These are phyloP conservation scores for Baeospora myosura DNA, from an alignment of 1,284 basidiomycete genomes.

Conservation along the genomic window DNA sequence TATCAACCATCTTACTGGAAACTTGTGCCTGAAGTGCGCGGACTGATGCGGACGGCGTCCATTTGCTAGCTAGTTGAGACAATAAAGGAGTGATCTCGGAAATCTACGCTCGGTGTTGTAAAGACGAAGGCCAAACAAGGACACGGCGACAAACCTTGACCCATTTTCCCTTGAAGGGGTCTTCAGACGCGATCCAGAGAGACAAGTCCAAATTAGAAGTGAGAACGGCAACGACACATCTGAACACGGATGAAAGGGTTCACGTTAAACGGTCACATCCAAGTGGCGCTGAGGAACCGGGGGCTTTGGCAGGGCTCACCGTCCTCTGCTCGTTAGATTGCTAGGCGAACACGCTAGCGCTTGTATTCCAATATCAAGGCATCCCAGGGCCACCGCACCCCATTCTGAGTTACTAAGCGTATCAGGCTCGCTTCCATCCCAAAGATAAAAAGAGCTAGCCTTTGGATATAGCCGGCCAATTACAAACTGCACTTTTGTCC, in stretches of 20 bases:
- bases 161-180: slow-evolving; percentile 56
- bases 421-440: background rate
- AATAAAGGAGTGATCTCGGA: slow-evolving; percentile 40
- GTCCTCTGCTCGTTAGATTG: slow-evolving; percentile 36
- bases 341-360: slow-evolving; percentile 59
- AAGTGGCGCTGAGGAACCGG: background rate
- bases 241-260: too few species aligned
- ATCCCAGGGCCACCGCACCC: slow-evolving; percentile 58
- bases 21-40: slow-evolving; percentile 34
- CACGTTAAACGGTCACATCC: slow-evolving; percentile 2
- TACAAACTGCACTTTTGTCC: slow-evolving; percentile 32
- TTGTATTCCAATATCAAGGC: slow-evolving; percentile 55
- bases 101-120: slow-evolving; percentile 24
- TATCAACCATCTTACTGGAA: slow-evolving; percentile 31
- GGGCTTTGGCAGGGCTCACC: slow-evolving; percentile 25
- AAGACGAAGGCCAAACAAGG: slow-evolving; percentile 4
- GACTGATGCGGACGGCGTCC: slow-evolving; percentile 12
- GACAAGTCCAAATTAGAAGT: slow-evolving; percentile 54
- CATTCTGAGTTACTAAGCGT: slow-evolving; percentile 29
- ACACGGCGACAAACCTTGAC: slow-evolving; percentile 33
- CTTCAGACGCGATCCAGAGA: slow-evolving; percentile 46
- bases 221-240: slow-evolving; percentile 45
- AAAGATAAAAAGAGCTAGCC: background rate
- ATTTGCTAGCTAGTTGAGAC: slow-evolving; percentile 14
- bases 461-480: slow-evolving; percentile 59